These are phyloP conservation scores for Ambrosia artemisiifolia DNA, from an alignment of 129 eudicot genomes.

Conservation along the genomic window DNA sequence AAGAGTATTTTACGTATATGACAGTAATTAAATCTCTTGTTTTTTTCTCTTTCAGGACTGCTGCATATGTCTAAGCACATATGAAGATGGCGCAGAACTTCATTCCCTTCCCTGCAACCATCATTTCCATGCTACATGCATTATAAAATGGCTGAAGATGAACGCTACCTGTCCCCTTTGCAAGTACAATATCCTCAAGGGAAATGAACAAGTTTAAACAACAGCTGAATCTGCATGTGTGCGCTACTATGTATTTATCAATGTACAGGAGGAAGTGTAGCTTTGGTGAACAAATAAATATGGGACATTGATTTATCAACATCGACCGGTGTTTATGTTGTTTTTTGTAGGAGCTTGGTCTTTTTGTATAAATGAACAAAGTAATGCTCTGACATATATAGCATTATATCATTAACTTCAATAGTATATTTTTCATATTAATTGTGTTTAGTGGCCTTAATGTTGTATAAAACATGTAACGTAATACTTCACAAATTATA, in stretches of 20 bases:
- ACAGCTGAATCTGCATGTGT: background rate
- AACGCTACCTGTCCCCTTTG: conserved; percentile 93
- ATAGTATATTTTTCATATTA: background rate
- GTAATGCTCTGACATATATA: no score
- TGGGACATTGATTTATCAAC: background rate
- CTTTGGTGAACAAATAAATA: conserved; percentile 14
- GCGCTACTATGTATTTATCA: conserved; percentile 26
- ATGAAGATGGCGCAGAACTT: conserved; percentile 81
- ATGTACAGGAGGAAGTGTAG: conserved; percentile 38
- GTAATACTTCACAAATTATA: background rate
- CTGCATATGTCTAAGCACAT: conserved; percentile 75
- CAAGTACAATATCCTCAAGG: conserved; percentile 89
- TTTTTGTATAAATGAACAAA: no score
- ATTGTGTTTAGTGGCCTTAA: background rate
- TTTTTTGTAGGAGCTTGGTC: conserved; percentile 14
- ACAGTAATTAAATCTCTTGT: background rate
- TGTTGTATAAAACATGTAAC: background rate
- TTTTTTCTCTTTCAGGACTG: conserved; percentile 54
- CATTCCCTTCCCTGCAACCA: conserved; percentile 85
- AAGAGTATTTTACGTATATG: background rate
- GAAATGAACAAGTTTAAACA: conserved; percentile 60
- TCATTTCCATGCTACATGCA: conserved; percentile 72
- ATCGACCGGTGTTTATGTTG: background rate
- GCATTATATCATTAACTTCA: background rate
- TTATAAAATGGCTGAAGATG: conserved; percentile 96